A percentile compares a stretch with the other conserved stretches of the same genome.
These are phyloP conservation scores for Triadica sebifera DNA, from an alignment of 345 rosid species.

Conservation along the genomic window DNA sequence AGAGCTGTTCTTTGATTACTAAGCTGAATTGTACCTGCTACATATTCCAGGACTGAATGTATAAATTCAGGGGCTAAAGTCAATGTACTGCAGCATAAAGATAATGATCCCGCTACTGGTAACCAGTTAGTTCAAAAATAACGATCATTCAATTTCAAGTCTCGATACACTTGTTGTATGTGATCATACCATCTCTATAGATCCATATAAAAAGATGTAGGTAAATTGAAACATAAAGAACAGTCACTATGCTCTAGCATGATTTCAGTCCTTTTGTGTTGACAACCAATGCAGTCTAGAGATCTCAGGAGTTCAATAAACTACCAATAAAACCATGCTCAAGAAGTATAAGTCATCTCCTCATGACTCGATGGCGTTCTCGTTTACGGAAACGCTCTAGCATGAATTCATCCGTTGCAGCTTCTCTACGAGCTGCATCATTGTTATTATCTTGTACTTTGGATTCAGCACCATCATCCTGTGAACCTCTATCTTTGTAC, in stretches of 20 bases:
- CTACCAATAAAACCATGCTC: neutral
- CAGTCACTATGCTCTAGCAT: neutral
- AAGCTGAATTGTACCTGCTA: neutral
- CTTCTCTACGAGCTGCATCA: constrained; percentile 76
- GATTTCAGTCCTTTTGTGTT: neutral
- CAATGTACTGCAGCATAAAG: neutral
- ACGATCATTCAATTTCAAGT: neutral
- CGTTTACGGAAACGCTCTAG: constrained; percentile 91
- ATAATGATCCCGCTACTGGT: neutral
- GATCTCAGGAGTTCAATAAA: neutral
- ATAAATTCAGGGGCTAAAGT: neutral
- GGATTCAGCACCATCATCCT: constrained; percentile 52
- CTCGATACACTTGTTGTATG: neutral
- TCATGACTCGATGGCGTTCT: constrained; percentile 86
- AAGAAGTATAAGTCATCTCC: constrained; percentile 47
- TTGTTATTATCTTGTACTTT: constrained; percentile 44
- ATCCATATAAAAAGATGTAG: neutral
- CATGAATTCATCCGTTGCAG: constrained; percentile 94
- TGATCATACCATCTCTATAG: neutral
- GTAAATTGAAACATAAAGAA: neutral
- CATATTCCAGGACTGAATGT: neutral
- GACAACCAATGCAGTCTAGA: neutral
- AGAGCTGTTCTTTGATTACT: neutral
- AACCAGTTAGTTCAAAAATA: neutral
- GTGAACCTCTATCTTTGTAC: constrained; percentile 62